Evolutionary conservation across 1,139 yeast genomes (phyloP).

Genomic region (Meyerozyma carpophila): DNA sequence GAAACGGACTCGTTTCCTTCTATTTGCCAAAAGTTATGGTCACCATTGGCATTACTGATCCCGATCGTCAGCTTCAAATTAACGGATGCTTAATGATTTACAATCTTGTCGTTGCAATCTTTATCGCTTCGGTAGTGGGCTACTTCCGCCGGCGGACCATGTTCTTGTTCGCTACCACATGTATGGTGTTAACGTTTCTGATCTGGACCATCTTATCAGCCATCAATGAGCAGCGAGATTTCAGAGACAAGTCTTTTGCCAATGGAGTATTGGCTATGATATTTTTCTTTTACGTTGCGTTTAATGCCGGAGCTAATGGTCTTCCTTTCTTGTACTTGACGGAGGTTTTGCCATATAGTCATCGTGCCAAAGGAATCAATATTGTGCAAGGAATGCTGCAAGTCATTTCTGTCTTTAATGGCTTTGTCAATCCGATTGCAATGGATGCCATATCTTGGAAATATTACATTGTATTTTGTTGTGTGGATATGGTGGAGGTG

Average conservation of each 20-base stretch:
- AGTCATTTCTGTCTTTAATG: slow-evolving; percentile 13
- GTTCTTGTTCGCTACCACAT: slow-evolving; percentile 19
- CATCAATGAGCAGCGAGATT: slow-evolving; percentile 30
- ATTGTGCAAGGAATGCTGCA: slow-evolving; percentile 22
- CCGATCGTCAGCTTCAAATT: slow-evolving; percentile 37
- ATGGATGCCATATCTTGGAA: slow-evolving; percentile 11
- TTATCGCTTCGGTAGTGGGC: slow-evolving; percentile 24
- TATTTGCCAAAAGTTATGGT: slow-evolving; percentile 43
- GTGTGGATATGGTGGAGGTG: slow-evolving; percentile 5
- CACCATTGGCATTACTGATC: slow-evolving; percentile 44
- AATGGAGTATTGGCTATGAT: slow-evolving; percentile 43
- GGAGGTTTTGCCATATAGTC: slow-evolving; percentile 9
- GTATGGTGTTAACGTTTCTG: slow-evolving; percentile 33
- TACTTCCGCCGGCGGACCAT: slow-evolving; percentile 40
- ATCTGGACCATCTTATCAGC: slow-evolving; percentile 37
- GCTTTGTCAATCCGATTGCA: slow-evolving; percentile 9
- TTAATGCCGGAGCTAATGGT: slow-evolving; percentile 9
- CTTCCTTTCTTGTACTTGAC: slow-evolving; percentile 9
- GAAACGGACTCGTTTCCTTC: slow-evolving; percentile 49
- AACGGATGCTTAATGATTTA: slow-evolving; percentile 42
- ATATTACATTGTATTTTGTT: slow-evolving; percentile 12
- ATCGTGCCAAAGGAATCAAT: slow-evolving; percentile 10
- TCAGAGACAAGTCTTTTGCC: slow-evolving; percentile 26
- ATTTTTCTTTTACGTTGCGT: slow-evolving; percentile 25
- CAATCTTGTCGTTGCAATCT: slow-evolving; percentile 30